Evolutionary conservation across 2,329 filamentous ascomycete genomes (phyloP).

Genomic region (Fusarium sp.): DNA sequence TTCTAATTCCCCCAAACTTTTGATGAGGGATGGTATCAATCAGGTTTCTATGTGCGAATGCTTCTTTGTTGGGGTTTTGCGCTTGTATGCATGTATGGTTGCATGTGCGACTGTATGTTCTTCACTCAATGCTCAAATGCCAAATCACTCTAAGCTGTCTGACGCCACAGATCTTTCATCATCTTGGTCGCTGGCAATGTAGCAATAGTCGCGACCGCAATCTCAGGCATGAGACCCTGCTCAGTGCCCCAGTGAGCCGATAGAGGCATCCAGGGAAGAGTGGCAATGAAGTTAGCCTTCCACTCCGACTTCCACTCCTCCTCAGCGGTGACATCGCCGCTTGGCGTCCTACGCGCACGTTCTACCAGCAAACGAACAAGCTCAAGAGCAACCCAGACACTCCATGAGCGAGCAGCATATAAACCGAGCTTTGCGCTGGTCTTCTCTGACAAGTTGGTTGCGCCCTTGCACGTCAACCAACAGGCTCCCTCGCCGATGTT

Average conservation of each 20-base stretch:
- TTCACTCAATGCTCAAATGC: background rate
- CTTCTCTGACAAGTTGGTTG: conserved; percentile 69
- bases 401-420: conserved; percentile 85
- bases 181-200: conserved; percentile 58
- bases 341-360: conserved; percentile 54
- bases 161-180: conserved; percentile 60
- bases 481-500: conserved; percentile 87
- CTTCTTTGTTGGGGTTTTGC: background rate
- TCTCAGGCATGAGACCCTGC: conserved; percentile 63
- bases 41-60: conserved; percentile 17
- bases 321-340: conserved; percentile 49
- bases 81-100: background rate
- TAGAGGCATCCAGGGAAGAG: conserved; percentile 82
- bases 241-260: conserved; percentile 86
- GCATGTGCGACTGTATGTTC: background rate
- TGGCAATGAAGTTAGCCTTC: conserved; percentile 75
- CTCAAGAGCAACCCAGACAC: conserved; percentile 80
- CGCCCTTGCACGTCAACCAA: conserved; percentile 79
- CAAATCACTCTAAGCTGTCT: conserved; percentile 46
- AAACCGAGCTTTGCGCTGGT: conserved; percentile 71
- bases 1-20: conserved; percentile 3
- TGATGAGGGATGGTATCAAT: conserved; percentile 23
- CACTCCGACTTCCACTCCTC: conserved; percentile 62
- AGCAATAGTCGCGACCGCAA: conserved; percentile 56
- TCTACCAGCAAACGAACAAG: conserved; percentile 71